Base-by-base conservation (phyloP, 345 rosid genomes). In the Boechera stricta region DNA sequence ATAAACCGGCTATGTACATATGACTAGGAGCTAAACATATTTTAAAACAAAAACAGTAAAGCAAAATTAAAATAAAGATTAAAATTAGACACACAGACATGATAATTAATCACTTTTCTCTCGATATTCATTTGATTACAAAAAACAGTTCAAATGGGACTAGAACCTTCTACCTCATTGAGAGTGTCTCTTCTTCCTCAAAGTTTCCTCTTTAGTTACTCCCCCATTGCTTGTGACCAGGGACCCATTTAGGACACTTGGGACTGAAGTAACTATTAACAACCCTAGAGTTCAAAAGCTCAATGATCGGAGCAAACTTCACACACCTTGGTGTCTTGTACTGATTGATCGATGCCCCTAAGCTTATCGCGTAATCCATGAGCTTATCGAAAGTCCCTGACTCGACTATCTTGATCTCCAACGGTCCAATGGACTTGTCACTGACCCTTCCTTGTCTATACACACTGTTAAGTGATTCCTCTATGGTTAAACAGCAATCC, bases 241-340 rank as follows among this genome's bases (percentile, higher is more conserved):
- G 90, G 71, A 75, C 79, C 98, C 97, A 94, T 79, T 89, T 94
- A 16, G 98, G 98, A 73, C 95, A 89, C 86, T 94, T 94, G 7
- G 97, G 97, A 78, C 94, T 92, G 74, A 85, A 87, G 80, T 88
- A 92, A 75, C 63, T 72, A 31, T 86, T 79, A 57, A 80, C 78
- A 57, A 81, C 91, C 89, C 91, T 89, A 5, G 97, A 85, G 89
- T 84, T 92, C 79, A 94, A 64, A 35, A 94, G 90, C 91, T 94
- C 97, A 58, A 94, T 78, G 69, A 94, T 90, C 33, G 98, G 98
- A 38, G 86, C 93, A 77, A 87, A 92, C 79, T 94, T 94, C 75
- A 94, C 97, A 64, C 98, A 94, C 82, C 98, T 86, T 4, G 98
- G 97, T 10, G 98, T 89, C 87, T 94, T 94, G 84, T 94, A 94